Evolutionary conservation across 2,329 filamentous ascomycete species (phyloP).

Genomic region (Verticillium longisporum): DNA sequence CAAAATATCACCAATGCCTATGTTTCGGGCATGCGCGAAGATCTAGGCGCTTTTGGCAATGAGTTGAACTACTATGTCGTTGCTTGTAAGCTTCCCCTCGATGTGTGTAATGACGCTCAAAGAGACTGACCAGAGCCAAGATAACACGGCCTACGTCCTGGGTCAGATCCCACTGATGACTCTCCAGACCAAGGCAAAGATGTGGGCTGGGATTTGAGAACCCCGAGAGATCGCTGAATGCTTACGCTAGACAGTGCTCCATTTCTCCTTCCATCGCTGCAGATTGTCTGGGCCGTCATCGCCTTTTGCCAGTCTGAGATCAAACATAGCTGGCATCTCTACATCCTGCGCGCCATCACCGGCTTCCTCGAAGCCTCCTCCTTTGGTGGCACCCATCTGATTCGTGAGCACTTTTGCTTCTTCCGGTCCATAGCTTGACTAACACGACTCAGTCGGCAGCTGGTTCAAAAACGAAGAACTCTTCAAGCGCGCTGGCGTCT

Average conservation of each 20-base stretch:
- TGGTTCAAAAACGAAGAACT: conserved; percentile 23
- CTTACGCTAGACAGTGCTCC: conserved; percentile 12
- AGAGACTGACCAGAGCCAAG: conserved; percentile 5
- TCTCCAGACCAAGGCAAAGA: conserved; percentile 17
- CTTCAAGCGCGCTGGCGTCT: conserved; percentile 39
- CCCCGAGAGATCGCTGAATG: no score
- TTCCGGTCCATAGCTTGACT: conserved; percentile 16
- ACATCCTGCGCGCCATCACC: conserved; percentile 13
- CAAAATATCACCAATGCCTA: conserved; percentile 29
- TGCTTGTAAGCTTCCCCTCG: neutral
- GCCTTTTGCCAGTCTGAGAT: conserved; percentile 18
- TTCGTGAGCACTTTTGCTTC: conserved; percentile 13
- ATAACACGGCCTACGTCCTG: conserved; percentile 29
- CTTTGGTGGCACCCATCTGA: conserved; percentile 20
- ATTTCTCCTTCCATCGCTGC: conserved; percentile 15
- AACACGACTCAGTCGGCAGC: conserved; percentile 3
- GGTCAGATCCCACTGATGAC: conserved; percentile 20
- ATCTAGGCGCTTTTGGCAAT: conserved; percentile 23
- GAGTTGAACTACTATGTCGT: conserved; percentile 20
- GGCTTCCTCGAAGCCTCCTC: conserved; percentile 17
- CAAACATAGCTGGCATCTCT: conserved; percentile 16
- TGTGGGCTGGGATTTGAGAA: conserved; percentile 6
- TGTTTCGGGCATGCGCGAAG: conserved; percentile 30
- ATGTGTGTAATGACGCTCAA: neutral
- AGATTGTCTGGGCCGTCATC: conserved; percentile 17